phyloP scores from a whole-genome alignment of 768 basidiomycete species.

The Scleroderma bovista region DNA sequence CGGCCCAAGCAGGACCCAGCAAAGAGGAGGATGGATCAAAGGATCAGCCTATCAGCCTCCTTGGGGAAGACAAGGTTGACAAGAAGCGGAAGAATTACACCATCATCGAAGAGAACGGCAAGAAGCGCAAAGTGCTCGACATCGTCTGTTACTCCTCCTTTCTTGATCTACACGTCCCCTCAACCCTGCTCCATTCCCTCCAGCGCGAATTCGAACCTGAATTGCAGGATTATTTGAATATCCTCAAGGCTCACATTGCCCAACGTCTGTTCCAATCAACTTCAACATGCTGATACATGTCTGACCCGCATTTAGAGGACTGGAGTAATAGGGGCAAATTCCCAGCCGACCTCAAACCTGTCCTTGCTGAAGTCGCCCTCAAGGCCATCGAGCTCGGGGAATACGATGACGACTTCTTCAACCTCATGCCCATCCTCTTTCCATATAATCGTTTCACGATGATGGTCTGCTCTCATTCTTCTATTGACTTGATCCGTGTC shows the following conservation, averaged over 20 bases:
- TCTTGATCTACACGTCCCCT: not conserved
- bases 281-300: not conserved
- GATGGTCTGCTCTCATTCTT: constrained; percentile 46
- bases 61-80: constrained; percentile 34
- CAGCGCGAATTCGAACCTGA: constrained; percentile 69
- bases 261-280: constrained; percentile 37
- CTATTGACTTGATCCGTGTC: not conserved
- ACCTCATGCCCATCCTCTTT: constrained; percentile 78
- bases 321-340: constrained; percentile 89
- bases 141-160: constrained; percentile 37
- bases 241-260: constrained; percentile 54
- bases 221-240: constrained; percentile 55
- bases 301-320: constrained; percentile 43
- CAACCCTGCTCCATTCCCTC: not conserved
- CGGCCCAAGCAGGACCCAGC: constrained; percentile 18
- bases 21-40: constrained; percentile 38
- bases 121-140: constrained; percentile 69
- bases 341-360: constrained; percentile 71
- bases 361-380: constrained; percentile 64
- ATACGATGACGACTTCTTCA: constrained; percentile 91
- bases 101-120: constrained; percentile 49
- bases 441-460: constrained; percentile 96
- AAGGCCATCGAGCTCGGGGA: constrained; percentile 79
- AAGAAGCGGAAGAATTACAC: constrained; percentile 55
- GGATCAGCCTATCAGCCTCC: constrained; percentile 46